Conservation (phyloP, 208 protist genomes). For the Leishmania gerbilli region DNA sequence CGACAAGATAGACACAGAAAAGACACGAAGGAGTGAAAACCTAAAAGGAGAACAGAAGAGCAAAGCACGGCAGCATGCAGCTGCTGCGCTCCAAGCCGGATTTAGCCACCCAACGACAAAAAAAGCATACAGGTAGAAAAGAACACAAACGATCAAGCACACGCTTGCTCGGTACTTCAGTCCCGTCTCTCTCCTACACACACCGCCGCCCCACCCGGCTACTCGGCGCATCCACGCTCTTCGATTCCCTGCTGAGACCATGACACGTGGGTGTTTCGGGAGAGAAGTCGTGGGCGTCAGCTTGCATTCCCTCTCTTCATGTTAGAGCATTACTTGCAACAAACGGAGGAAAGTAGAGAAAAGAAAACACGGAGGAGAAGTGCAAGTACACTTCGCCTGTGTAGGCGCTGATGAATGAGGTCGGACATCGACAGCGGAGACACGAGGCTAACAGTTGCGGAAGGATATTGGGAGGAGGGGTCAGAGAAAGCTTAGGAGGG, state of each 20-base stretch:
- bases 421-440: neutral
- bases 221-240: neutral
- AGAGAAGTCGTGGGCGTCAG: neutral
- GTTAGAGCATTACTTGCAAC: neutral
- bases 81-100: neutral
- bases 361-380: conserved; percentile 8
- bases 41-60: neutral
- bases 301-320: neutral
- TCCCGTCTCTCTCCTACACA: neutral
- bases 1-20: neutral
- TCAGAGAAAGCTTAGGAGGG: neutral
- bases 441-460: neutral
- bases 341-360: conserved; percentile 11
- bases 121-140: neutral
- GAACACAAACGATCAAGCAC: neutral
- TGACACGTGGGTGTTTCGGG: neutral
- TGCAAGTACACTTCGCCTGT: neutral
- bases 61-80: neutral
- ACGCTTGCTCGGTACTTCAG: neutral
- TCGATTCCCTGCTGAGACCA: neutral
- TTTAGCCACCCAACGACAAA: neutral
- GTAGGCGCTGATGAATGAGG: neutral
- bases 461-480: neutral
- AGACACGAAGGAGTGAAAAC: neutral
- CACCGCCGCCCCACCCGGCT: neutral